Conservation (phyloP, 1,284 basidiomycete genomes). For the Taiwanofungus camphoratus region DNA sequence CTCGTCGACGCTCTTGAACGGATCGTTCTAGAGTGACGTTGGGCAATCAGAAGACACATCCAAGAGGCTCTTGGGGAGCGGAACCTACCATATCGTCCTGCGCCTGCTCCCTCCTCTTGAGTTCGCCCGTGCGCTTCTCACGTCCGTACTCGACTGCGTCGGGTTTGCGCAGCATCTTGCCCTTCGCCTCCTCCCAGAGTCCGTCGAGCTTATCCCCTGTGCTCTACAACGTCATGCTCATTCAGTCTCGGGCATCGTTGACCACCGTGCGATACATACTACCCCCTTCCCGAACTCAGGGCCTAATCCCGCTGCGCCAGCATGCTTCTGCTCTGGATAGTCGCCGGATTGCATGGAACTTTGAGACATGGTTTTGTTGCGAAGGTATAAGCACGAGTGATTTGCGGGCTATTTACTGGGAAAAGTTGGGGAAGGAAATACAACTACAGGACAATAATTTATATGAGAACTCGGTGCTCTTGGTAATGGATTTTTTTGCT, state of each 20-base stretch:
- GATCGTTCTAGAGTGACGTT: too few species aligned
- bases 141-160: conserved; percentile 41
- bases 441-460: too few species aligned
- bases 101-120: conserved; percentile 39
- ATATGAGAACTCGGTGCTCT: too few species aligned
- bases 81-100: conserved; percentile 15
- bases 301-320: conserved; percentile 36
- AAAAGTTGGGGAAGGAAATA: too few species aligned
- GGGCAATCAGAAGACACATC: background rate
- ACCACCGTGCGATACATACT: conserved; percentile 21
- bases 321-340: conserved; percentile 35
- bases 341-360: background rate
- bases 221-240: conserved; percentile 27
- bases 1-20: conserved; percentile 4
- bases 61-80: background rate
- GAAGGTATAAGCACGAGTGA: too few species aligned
- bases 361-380: too few species aligned
- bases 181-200: conserved; percentile 45
- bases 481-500: too few species aligned
- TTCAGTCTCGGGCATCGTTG: background rate
- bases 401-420: too few species aligned
- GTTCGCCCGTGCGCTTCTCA: conserved; percentile 41
- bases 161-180: conserved; percentile 43
- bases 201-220: conserved; percentile 43
- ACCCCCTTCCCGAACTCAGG: conserved; percentile 32